Base-by-base conservation (phyloP, 179 eudicot species). In the Silene vulgaris region DNA sequence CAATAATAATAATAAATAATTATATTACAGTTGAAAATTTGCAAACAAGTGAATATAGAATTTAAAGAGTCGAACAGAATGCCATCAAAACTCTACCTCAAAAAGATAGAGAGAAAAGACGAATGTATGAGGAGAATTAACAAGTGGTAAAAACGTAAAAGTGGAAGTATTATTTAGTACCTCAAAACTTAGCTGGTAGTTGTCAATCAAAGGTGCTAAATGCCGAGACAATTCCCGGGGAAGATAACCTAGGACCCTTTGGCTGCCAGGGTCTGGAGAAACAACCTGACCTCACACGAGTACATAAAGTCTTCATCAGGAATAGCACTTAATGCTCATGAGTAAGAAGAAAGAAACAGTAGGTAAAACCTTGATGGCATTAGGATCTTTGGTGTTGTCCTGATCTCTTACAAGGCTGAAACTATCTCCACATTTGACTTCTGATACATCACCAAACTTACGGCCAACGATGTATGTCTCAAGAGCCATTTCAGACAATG, bases 401-500 rank as follows among this genome's bases (percentile, higher is more conserved):
- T 91, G 89, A 71, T 91, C 97, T 86, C 98, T 85, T n/a, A 67
- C 72, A 80, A 93, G 88, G 63, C 73, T 75, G 63, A 93, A 75
- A 72, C 50, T 82, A 60, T 82, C 80, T 76, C 88, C 93, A 77
- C 81, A 65, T 74, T 76, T 75, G 67, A 89, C 77, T 77, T 86
- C 90, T 32, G 76, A 78, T 71, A 77, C 83, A 56, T 89, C 88
- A 71, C 85, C 83, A 82, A 85, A 90, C 81, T 77, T 87, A 71
- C 91, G 96, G 45, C 97, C 97, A 77, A 93, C 97, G 77, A 93
- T 87, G 85, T 81, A 89, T 9, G 97, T 93, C 67, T 85, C 83
- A 65, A 93, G 88, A 73, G 79, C 77, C 57, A 77, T 69, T 50
- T 73, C 76, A 72, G 84, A 83, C 66, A 87, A 65, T 71, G 78